Conservation (phyloP, 106 monocot species). For the Acorus calamus region DNA sequence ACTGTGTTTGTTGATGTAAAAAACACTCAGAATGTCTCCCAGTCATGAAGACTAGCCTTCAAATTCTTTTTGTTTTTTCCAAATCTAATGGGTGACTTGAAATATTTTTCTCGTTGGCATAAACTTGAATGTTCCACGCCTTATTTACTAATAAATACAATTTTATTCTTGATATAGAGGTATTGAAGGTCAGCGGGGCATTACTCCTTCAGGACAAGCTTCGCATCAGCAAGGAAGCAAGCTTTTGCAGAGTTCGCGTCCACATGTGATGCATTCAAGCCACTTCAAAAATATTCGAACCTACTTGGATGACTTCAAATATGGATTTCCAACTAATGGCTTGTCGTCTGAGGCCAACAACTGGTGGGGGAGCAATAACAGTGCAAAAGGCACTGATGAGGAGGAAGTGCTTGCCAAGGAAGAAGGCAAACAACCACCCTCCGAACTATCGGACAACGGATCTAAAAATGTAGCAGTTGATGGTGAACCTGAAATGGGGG, state of each 20-base stretch:
- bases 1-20: no score
- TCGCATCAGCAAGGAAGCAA: conserved; percentile 26
- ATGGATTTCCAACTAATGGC: conserved; percentile 68
- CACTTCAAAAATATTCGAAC: conserved; percentile 41
- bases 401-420: conserved; percentile 9
- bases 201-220: conserved; percentile 11
- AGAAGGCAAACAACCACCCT: conserved; percentile 9
- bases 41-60: no score
- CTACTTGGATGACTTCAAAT: conserved; percentile 66
- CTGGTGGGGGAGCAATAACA: conserved; percentile 54
- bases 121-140: not conserved
- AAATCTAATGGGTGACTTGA: no score
- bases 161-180: not conserved
- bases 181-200: conserved; percentile 12
- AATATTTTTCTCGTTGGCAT: no score
- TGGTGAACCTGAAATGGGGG: conserved; percentile 7
- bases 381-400: not conserved
- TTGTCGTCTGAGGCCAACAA: conserved; percentile 33
- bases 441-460: conserved; percentile 12
- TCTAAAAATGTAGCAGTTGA: conserved; percentile 17
- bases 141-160: not conserved
- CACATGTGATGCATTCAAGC: conserved; percentile 11
- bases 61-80: no score
- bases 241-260: conserved; percentile 13
- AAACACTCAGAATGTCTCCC: no score